Evolutionary conservation across 179 eudicot species (phyloP).

Genomic region (Gypsophila paniculata): DNA sequence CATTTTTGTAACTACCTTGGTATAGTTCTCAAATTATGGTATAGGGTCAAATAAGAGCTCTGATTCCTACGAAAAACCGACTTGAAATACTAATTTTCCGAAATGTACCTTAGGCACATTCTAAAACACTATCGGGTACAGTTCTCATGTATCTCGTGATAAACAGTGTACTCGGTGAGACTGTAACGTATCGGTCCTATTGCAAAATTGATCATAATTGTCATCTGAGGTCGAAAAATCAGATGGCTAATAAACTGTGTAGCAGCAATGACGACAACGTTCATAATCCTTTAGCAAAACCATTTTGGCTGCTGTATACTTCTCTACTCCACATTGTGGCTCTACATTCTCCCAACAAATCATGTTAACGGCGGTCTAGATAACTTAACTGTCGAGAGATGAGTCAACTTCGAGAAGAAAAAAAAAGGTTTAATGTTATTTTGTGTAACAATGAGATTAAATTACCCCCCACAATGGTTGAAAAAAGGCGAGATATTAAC

Average conservation of each 20-base stretch:
- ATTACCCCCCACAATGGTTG: neutral
- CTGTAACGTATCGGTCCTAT: too few relatives aligned
- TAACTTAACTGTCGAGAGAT: neutral
- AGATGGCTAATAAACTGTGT: constrained; percentile 12
- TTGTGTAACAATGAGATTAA: constrained; percentile 18
- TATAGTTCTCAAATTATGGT: too few relatives aligned
- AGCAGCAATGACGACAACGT: constrained; percentile 23
- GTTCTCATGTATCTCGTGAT: too few relatives aligned
- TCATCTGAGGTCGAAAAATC: constrained; percentile 25
- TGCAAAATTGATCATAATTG: constrained; percentile 8
- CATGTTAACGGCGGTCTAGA: neutral
- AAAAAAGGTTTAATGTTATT: neutral
- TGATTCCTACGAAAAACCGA: too few relatives aligned
- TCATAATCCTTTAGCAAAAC: constrained; percentile 21
- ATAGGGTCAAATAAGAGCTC: too few relatives aligned
- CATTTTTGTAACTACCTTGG: too few relatives aligned
- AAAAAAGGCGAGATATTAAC: neutral
- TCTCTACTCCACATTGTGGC: constrained; percentile 23
- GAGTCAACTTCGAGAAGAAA: neutral
- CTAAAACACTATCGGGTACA: too few relatives aligned
- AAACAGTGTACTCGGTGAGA: too few relatives aligned
- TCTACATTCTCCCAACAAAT: constrained; percentile 22
- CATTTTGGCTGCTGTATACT: constrained; percentile 25
- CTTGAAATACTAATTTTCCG: too few relatives aligned
- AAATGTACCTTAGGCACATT: too few relatives aligned